A percentile compares a stretch with the other conserved stretches of the same genome.
These are phyloP conservation scores for Coemansia sp. DNA, from an alignment of 192 early-diverging fungal species.

Conservation along the genomic window DNA sequence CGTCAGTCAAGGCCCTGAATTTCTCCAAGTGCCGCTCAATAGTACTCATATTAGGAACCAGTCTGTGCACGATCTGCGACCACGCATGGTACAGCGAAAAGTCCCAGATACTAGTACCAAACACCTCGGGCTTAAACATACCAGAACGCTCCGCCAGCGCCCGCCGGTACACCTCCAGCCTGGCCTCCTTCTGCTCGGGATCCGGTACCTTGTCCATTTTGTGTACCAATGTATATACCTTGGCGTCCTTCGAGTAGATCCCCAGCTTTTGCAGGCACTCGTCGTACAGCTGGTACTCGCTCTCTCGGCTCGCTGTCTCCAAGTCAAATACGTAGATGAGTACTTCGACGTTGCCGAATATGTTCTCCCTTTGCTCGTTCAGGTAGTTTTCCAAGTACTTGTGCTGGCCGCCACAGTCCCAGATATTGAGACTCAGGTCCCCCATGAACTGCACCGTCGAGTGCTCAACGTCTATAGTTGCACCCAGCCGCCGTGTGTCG, in stretches of 20 bases:
- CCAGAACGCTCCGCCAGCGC: conserved; percentile 38
- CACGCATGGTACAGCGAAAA: conserved; percentile 72
- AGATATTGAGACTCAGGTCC: conserved; percentile 95
- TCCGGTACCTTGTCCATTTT: conserved; percentile 96
- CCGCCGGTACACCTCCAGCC: conserved; percentile 34
- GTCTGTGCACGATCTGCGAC: conserved; percentile 94
- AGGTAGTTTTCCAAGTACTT: conserved; percentile 99
- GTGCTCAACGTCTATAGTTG: conserved; percentile 98
- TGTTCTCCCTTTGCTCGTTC: conserved; percentile 88
- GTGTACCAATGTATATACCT: conserved; percentile 95
- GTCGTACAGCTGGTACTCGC: conserved; percentile 82
- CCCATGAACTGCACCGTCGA: conserved; percentile 95
- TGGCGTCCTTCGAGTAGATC: conserved; percentile 83
- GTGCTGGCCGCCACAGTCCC: conserved; percentile 95
- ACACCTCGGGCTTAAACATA: conserved; percentile 30
- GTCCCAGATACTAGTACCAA: conserved; percentile 48
- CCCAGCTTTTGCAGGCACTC: conserved; percentile 83
- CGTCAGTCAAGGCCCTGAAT: conserved; percentile 87
- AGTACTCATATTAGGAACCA: conserved; percentile 90
- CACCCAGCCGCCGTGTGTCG: conserved; percentile 93
- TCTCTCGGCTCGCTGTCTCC: conserved; percentile 87
- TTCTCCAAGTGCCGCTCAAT: conserved; percentile 80
- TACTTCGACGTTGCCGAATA: conserved; percentile 99
- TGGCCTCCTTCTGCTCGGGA: conserved; percentile 63
- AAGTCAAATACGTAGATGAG: conserved; percentile 99